phyloP scores from a whole-genome alignment of 2,329 filamentous ascomycete species.

The Exutisphaerella laricina region DNA sequence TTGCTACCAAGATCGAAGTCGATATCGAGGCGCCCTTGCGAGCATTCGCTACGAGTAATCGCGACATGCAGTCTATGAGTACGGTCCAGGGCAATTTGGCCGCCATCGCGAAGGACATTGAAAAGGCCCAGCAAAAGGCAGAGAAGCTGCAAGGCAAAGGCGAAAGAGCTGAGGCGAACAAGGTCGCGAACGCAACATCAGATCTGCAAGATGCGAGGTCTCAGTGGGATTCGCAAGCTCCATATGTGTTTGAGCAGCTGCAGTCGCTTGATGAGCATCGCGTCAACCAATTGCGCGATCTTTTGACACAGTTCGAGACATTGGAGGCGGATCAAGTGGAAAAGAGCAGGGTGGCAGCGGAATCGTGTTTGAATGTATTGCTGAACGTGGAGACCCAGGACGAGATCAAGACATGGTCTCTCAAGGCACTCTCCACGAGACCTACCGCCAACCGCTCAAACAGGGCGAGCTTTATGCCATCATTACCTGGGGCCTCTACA shows the following conservation, averaged over 20 bases:
- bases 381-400: slow-evolving; percentile 80
- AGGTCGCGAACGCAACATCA: slow-evolving; percentile 66
- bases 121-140: slow-evolving; percentile 75
- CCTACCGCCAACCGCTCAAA: slow-evolving; percentile 10
- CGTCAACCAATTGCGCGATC: slow-evolving; percentile 82
- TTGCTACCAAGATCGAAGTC: slow-evolving; percentile 75
- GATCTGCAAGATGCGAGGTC: slow-evolving; percentile 71
- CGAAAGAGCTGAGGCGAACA: slow-evolving; percentile 66
- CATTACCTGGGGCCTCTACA: not conserved
- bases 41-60: slow-evolving; percentile 63
- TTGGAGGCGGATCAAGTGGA: slow-evolving; percentile 86
- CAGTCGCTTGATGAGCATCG: slow-evolving; percentile 87
- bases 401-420: slow-evolving; percentile 72
- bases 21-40: slow-evolving; percentile 84
- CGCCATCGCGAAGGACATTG: slow-evolving; percentile 77
- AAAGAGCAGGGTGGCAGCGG: slow-evolving; percentile 65
- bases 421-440: slow-evolving; percentile 34
- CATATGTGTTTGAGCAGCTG: slow-evolving; percentile 88
- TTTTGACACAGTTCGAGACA: slow-evolving; percentile 87
- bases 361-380: slow-evolving; percentile 73
- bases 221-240: slow-evolving; percentile 91
- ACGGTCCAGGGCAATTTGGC: slow-evolving; percentile 76
- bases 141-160: slow-evolving; percentile 80
- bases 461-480: slow-evolving; percentile 10
- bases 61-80: slow-evolving; percentile 72